phyloP scores from a whole-genome alignment of 108 stramenopile genomes.

The Skeletonema menzelii region DNA sequence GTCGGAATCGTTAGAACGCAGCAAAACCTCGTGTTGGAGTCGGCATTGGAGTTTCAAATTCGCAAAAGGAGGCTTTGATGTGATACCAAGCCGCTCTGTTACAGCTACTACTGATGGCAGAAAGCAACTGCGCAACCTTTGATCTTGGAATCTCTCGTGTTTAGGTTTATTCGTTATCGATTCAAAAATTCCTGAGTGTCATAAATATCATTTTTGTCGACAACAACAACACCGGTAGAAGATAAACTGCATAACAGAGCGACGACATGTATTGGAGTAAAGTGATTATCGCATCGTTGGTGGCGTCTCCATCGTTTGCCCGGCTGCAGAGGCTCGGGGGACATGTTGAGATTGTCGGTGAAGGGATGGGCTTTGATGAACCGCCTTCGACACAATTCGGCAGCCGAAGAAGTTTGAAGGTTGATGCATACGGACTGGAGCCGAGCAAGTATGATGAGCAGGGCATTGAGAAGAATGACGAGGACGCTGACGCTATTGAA shows the following conservation, averaged over 20 bases:
- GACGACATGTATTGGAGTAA: background rate
- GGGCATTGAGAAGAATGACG: background rate
- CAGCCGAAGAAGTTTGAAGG: background rate
- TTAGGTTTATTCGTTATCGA: too few relatives aligned
- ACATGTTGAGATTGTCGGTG: background rate
- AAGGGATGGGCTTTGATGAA: background rate
- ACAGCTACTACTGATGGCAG: too few relatives aligned
- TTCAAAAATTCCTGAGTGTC: too few relatives aligned
- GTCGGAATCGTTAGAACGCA: too few relatives aligned
- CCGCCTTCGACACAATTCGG: background rate
- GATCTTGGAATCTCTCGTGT: too few relatives aligned
- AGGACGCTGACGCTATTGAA: background rate
- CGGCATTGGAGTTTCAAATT: too few relatives aligned
- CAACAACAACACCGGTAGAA: background rate
- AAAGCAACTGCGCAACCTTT: too few relatives aligned
- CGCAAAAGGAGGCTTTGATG: too few relatives aligned
- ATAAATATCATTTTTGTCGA: too few relatives aligned
- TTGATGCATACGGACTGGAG: background rate
- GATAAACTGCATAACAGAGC: background rate
- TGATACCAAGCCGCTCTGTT: too few relatives aligned
- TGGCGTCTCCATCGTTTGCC: background rate
- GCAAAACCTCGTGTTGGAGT: too few relatives aligned
- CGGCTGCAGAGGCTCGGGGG: background rate
- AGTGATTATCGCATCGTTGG: background rate
- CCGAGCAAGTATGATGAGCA: too few relatives aligned